These are phyloP conservation scores for Omphalotus guepiniiformis DNA, from an alignment of 768 basidiomycete species.

Conservation along the genomic window DNA sequence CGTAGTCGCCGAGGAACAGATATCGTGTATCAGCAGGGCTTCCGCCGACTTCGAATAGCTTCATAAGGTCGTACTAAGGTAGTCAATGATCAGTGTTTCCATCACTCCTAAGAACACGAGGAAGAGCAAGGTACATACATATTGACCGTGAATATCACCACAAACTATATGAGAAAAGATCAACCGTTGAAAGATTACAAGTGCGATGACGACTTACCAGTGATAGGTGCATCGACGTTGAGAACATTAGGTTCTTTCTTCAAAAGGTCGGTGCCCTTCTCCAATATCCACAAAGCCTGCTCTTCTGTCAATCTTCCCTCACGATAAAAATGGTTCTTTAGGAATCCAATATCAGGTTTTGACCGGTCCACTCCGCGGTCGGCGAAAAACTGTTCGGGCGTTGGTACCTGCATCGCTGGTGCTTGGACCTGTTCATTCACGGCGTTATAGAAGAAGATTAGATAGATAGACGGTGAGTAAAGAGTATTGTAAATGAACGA, in stretches of 20 bases:
- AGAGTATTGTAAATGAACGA: background rate
- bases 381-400: constrained; percentile 92
- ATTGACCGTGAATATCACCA: constrained; percentile 99
- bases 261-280: constrained; percentile 81
- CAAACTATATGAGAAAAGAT: constrained; percentile 59
- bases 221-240: constrained; percentile 95
- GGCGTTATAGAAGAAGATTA: background rate
- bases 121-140: constrained; percentile 53
- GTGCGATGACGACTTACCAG: constrained; percentile 50
- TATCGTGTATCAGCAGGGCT: constrained; percentile 93
- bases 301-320: constrained; percentile 93
- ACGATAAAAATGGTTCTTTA: constrained; percentile 99
- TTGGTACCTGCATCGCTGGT: constrained; percentile 89
- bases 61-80: constrained; percentile 86
- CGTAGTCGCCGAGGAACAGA: constrained; percentile 90
- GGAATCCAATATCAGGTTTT: constrained; percentile 92
- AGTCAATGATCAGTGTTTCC: constrained; percentile 27
- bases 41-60: constrained; percentile 90
- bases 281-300: constrained; percentile 91
- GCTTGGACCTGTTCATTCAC: constrained; percentile 85
- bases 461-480: background rate
- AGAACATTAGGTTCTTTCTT: constrained; percentile 85
- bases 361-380: constrained; percentile 64
- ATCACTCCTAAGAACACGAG: constrained; percentile 3
- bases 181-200: background rate